phyloP scores from a whole-genome alignment of 371 early-diverging fungal genomes.

The Mortierella sp. region DNA sequence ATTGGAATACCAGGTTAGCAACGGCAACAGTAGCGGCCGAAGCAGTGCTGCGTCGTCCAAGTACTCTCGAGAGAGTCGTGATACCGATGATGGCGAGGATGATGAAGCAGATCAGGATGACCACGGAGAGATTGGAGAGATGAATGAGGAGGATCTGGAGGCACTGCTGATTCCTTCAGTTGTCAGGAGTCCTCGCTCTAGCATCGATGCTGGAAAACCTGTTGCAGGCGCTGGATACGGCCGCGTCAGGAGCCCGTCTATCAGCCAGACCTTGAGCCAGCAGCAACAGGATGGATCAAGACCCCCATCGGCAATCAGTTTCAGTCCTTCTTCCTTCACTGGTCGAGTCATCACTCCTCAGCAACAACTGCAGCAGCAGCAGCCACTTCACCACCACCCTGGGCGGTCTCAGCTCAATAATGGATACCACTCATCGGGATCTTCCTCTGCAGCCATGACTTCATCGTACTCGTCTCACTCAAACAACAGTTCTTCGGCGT shows the following conservation, averaged over 20 bases:
- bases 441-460: slow-evolving; percentile 37
- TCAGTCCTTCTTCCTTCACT: slow-evolving; percentile 8
- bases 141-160: slow-evolving; percentile 43
- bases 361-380: slow-evolving; percentile 11
- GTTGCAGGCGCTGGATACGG: slow-evolving; percentile 12
- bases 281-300: slow-evolving; percentile 3
- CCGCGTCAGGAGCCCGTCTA: slow-evolving; percentile 27
- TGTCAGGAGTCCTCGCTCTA: slow-evolving; percentile 21
- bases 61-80: slow-evolving; percentile 7
- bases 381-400: neutral
- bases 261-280: slow-evolving; percentile 37
- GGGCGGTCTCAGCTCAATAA: slow-evolving; percentile 21
- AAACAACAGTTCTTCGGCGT: slow-evolving; percentile 41
- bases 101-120: slow-evolving; percentile 13
- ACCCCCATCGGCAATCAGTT: slow-evolving; percentile 10
- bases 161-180: slow-evolving; percentile 32
- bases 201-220: slow-evolving; percentile 32
- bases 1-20: slow-evolving; percentile 2
- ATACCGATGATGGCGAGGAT: slow-evolving; percentile 23
- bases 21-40: slow-evolving; percentile 17
- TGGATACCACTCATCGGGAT: slow-evolving; percentile 50
- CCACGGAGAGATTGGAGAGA: slow-evolving; percentile 12
- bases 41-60: slow-evolving; percentile 19
- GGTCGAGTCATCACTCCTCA: neutral
- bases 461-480: slow-evolving; percentile 40